phyloP scores from a whole-genome alignment of 2,329 filamentous ascomycete genomes.

The Escovopsis weberi region DNA sequence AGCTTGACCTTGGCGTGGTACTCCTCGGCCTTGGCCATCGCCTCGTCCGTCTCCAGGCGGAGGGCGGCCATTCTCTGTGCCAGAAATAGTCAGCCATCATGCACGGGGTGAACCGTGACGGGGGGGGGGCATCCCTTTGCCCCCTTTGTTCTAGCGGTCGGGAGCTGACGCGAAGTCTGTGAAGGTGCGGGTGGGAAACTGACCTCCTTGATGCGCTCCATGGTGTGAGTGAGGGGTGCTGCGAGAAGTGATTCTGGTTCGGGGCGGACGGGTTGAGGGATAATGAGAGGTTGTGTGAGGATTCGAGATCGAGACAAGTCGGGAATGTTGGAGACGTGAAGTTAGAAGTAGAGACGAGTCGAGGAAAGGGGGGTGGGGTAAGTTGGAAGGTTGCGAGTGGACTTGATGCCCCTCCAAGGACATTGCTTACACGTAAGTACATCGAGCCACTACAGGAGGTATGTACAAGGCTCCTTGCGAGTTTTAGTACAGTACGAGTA shows the following conservation, averaged over 20 bases:
- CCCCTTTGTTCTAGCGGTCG: constrained; percentile 9
- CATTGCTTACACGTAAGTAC: background rate
- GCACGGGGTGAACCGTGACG: background rate
- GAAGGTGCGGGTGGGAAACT: constrained; percentile 21
- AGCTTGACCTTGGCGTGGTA: constrained; percentile 74
- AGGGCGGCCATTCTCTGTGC: constrained; percentile 84
- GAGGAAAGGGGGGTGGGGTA: constrained; percentile 20
- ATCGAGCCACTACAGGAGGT: too few species aligned
- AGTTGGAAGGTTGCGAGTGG: constrained; percentile 3
- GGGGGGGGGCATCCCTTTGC: too few species aligned
- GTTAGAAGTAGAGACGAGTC: constrained; percentile 3
- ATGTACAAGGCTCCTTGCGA: too few species aligned
- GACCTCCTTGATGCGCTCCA: constrained; percentile 88
- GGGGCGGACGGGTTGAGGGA: background rate
- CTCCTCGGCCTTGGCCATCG: constrained; percentile 69
- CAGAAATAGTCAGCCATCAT: constrained; percentile 6
- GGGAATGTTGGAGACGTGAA: constrained; percentile 17
- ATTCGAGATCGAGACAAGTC: constrained; percentile 12
- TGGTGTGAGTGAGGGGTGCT: constrained; percentile 26
- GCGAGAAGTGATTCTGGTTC: constrained; percentile 11
- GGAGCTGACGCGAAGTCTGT: constrained; percentile 14
- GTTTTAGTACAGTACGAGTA: too few species aligned
- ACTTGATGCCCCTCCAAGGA: constrained; percentile 22
- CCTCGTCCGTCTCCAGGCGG: constrained; percentile 85
- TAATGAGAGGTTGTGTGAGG: constrained; percentile 1